A percentile compares a stretch with the other conserved stretches of the same genome.
Evolutionary conservation across 73 alveolate genomes (phyloP).

Genomic region (Urostyla sp.): DNA sequence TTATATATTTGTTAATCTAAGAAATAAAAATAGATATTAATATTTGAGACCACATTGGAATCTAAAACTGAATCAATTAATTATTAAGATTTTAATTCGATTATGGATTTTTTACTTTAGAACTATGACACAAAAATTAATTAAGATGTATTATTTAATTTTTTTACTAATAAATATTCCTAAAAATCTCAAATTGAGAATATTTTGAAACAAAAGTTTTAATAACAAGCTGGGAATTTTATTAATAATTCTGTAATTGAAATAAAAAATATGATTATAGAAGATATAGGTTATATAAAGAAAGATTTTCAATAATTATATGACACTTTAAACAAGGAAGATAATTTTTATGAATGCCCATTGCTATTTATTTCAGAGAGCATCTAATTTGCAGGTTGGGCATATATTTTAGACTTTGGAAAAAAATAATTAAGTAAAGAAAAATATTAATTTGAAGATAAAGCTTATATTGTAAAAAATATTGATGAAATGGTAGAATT

Average conservation of each 20-base stretch:
- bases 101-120: not conserved
- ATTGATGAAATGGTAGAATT: no score
- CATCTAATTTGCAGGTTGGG: not conserved
- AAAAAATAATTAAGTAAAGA: no score
- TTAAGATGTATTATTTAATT: not conserved
- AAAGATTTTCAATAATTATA: not conserved
- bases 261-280: no score
- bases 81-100: not conserved
- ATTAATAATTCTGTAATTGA: no score
- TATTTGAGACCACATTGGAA: not conserved
- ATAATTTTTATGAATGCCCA: not conserved
- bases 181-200: not conserved
- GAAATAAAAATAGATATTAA: not conserved
- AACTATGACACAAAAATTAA: not conserved
- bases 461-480: not conserved
- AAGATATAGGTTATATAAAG: not conserved
- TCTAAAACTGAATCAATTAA: not conserved
- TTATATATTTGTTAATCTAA: not conserved
- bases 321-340: not conserved
- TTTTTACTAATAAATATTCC: not conserved
- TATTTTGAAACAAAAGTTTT: no score
- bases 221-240: not conserved
- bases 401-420: not conserved
- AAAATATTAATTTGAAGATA: not conserved
- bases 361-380: not conserved